Base-by-base conservation (phyloP, 768 basidiomycete species). In the Gelatoporia subvermispora region DNA sequence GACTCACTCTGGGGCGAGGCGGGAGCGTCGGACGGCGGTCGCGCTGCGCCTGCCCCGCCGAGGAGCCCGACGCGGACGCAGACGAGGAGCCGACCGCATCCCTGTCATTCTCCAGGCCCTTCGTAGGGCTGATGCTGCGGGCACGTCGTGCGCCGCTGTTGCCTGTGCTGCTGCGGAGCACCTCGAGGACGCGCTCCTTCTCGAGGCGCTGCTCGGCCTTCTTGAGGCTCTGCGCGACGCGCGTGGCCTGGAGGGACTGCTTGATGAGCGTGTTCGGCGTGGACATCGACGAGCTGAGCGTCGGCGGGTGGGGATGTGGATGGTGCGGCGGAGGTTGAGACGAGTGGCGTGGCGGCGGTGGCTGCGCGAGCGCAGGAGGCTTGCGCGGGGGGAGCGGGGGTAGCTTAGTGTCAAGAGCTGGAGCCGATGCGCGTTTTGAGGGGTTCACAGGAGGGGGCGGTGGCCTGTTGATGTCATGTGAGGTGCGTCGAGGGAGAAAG, bases 161-260 rank as follows among this genome's bases (percentile, higher is more conserved):
- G 35, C 51, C 54, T 10, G 54, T 51, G 35, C 80, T 80, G 54
- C 82, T 84, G 65, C 84, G 85, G 25, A 90, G 70, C 10, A 90
- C 81, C 62, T 82, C 78, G 51, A 88, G 68, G 17, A 88, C 76
- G 9, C 87, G 72, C 60, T 85, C 83, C 54, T 79, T 77, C 62
- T 86, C 85, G 16, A 87, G 70, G 52, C 77, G 73, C 36, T 78
- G 79, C 57, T 88, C 83, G 0, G 78, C 81, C 41, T 78, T 77
- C 64, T 88, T 86, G 65, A 87, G 70, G 3, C 75, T 76, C 62
- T 86, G 82, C 1, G 78, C 88, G 0, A 78, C 76, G 58, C 86
- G 85, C 49, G 78, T 81, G 5, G 88, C 88, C 45, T 85, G 81
- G 1, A 91, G 68, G 18, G 79, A 82, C 63, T 89, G 86, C 50